phyloP scores from a whole-genome alignment of 352 stramenopile species.

The Nothophytophthora sp. region DNA sequence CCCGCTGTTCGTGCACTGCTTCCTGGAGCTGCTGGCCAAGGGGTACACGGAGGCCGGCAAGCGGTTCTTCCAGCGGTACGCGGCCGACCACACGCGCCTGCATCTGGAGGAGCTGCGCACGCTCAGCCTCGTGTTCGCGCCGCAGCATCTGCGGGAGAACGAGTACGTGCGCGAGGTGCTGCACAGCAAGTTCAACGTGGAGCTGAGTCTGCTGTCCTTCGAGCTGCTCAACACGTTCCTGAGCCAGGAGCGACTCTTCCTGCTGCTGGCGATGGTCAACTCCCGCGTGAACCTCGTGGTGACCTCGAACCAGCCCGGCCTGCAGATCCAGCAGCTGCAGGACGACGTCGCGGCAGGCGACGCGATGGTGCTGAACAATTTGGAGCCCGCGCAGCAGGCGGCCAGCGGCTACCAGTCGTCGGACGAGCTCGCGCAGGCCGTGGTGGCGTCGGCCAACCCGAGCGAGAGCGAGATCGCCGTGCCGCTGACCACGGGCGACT shows the following conservation, averaged over 20 bases:
- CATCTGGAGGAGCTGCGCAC: slow-evolving; percentile 71
- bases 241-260: slow-evolving; percentile 74
- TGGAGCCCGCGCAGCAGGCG: slow-evolving; percentile 31
- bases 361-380: slow-evolving; percentile 36
- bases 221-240: slow-evolving; percentile 83
- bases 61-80: slow-evolving; percentile 61
- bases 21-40: slow-evolving; percentile 76
- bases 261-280: slow-evolving; percentile 79
- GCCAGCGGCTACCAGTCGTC: slow-evolving; percentile 49
- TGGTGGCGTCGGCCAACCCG: slow-evolving; percentile 45
- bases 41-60: slow-evolving; percentile 51
- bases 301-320: slow-evolving; percentile 66
- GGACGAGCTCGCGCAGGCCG: slow-evolving; percentile 58
- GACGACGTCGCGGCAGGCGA: slow-evolving; percentile 23
- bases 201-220: slow-evolving; percentile 83
- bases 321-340: slow-evolving; percentile 69
- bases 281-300: slow-evolving; percentile 78
- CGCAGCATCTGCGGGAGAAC: slow-evolving; percentile 62
- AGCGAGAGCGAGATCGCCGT: slow-evolving; percentile 77
- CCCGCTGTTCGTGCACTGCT: slow-evolving; percentile 84
- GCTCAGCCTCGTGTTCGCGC: slow-evolving; percentile 63
- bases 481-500: slow-evolving; percentile 57
- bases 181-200: slow-evolving; percentile 83
- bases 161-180: slow-evolving; percentile 82
- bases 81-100: slow-evolving; percentile 63